Evolutionary conservation across 2,329 filamentous ascomycete species (phyloP).

Genomic region (Mollisiaceae sp.): DNA sequence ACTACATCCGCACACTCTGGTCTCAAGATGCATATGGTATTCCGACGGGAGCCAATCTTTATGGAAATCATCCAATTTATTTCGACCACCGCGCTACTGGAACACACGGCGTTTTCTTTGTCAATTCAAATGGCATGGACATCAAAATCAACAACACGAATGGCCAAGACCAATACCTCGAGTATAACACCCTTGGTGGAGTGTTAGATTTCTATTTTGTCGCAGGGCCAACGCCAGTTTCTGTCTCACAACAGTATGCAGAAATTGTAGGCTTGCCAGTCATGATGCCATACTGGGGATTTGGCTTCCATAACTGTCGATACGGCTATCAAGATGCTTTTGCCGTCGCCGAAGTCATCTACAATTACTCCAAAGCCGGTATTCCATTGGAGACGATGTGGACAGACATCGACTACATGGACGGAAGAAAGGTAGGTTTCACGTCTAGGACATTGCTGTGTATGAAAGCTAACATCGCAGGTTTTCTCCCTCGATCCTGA

Average conservation of each 20-base stretch:
- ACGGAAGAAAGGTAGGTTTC: conserved; percentile 49
- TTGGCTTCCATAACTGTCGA: conserved; percentile 67
- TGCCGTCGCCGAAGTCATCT: conserved; percentile 68
- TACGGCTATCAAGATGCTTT: conserved; percentile 68
- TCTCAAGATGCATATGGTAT: conserved; percentile 63
- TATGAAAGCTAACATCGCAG: conserved; percentile 22
- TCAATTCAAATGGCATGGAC: conserved; percentile 80
- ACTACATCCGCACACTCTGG: conserved; percentile 67
- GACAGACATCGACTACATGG: conserved; percentile 69
- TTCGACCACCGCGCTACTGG: conserved; percentile 63
- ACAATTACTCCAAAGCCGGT: conserved; percentile 67
- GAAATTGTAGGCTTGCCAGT: conserved; percentile 60
- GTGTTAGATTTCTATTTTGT: conserved; percentile 75
- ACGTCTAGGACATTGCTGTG: background rate
- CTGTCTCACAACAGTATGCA: conserved; percentile 64
- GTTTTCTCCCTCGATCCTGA: conserved; percentile 69
- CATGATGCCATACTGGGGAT: conserved; percentile 69
- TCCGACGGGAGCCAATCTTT: conserved; percentile 62
- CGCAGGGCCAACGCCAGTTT: conserved; percentile 61
- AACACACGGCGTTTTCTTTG: conserved; percentile 69
- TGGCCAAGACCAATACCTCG: conserved; percentile 64
- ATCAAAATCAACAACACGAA: conserved; percentile 71
- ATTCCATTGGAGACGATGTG: conserved; percentile 75
- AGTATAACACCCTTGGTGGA: conserved; percentile 81
- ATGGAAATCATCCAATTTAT: conserved; percentile 68